Evolutionary conservation across 2,329 filamentous ascomycete genomes (phyloP), one percentile per base, ranked within the genome.

Genomic region (Talaromyces islandicus): DNA sequence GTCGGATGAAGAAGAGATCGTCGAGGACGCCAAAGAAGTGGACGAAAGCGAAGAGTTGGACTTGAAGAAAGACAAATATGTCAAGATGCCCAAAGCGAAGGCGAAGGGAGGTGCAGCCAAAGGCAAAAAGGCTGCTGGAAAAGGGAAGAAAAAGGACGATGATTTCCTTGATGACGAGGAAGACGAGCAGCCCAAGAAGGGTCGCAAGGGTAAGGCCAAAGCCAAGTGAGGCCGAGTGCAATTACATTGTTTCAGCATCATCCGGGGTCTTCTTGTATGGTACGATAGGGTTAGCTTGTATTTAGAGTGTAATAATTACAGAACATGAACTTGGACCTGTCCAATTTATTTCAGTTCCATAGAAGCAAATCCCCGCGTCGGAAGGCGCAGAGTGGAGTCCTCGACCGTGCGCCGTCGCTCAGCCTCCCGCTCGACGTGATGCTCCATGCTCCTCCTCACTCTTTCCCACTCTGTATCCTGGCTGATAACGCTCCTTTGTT

Each of bases 41-140:
- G 88, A 88, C 0, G 89, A 90, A 4, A 88, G 90, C 0, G 88
- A 91, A 12, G 89, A 92, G 57, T 78, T 87, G n/a, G 91, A 96
- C 71, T 74, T 97, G 56, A 91, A 89, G 70, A 96, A 93, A 71
- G 94, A 99, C 76, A 97, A 97, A 75, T 97, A 96, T 70, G 92
- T 97, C 72, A 96, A 94, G 74, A 84, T 89, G 71, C 91, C 93
- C 12, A 97, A 96, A 53, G 56, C 41, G 14, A 58, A 61, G 41
- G 32, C 64, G 65, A 21, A 79, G 77, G 65, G 77, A 75, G 78
- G 56, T 1, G 60, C 60, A 4, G 12, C 19, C 27, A 62, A 72
- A 64, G 63, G 57, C 25, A 74, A 74, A 65, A 71, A 70, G 55
- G 66, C 69, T 60, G 62, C 24, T 7, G 48, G 24, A n/a, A 75